Percentiles rank a stretch among this genome's conserved stretches.
Evolutionary conservation across 441 rosid genomes (phyloP).

Genomic region (Populus hybrid): DNA sequence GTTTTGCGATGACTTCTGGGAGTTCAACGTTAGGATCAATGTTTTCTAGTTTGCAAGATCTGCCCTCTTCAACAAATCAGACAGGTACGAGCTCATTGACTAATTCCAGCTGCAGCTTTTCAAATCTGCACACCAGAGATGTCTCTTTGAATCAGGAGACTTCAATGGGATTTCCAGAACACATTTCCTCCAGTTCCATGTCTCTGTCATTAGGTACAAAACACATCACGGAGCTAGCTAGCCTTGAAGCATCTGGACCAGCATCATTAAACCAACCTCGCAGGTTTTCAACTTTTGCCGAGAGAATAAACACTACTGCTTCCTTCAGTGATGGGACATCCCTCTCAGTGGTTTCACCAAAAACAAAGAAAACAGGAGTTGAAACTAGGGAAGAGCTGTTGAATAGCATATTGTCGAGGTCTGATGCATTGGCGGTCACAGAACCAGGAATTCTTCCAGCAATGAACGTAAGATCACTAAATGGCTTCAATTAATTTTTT

Average conservation of each 20-base stretch:
- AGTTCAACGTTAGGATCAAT: slow-evolving; percentile 57
- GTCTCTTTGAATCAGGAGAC: slow-evolving; percentile 43
- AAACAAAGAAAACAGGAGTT: slow-evolving; percentile 86
- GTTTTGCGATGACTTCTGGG: slow-evolving; percentile 50
- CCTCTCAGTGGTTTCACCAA: slow-evolving; percentile 63
- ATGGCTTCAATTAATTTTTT: slow-evolving; percentile 11
- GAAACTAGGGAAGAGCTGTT: slow-evolving; percentile 74
- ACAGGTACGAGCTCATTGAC: slow-evolving; percentile 40
- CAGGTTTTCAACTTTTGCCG: slow-evolving; percentile 66
- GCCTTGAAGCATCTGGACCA: slow-evolving; percentile 48
- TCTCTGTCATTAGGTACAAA: slow-evolving; percentile 44
- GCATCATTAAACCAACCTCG: slow-evolving; percentile 57
- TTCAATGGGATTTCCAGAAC: slow-evolving; percentile 51
- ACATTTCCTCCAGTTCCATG: slow-evolving; percentile 49
- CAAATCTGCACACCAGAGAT: slow-evolving; percentile 54
- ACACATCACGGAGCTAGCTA: slow-evolving; percentile 45
- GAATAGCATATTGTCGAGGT: slow-evolving; percentile 58
- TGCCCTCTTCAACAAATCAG: slow-evolving; percentile 52
- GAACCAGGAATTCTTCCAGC: slow-evolving; percentile 50
- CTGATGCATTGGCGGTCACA: slow-evolving; percentile 40
- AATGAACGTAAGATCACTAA: slow-evolving; percentile 53
- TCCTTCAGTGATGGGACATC: slow-evolving; percentile 70
- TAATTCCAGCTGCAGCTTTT: slow-evolving; percentile 32
- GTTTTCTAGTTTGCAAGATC: slow-evolving; percentile 65
- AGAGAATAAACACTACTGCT: slow-evolving; percentile 83